Evolutionary conservation across 208 protist species (phyloP), one percentile per base, ranked within the genome.

Genomic region (Leishmania martiniquensis): DNA sequence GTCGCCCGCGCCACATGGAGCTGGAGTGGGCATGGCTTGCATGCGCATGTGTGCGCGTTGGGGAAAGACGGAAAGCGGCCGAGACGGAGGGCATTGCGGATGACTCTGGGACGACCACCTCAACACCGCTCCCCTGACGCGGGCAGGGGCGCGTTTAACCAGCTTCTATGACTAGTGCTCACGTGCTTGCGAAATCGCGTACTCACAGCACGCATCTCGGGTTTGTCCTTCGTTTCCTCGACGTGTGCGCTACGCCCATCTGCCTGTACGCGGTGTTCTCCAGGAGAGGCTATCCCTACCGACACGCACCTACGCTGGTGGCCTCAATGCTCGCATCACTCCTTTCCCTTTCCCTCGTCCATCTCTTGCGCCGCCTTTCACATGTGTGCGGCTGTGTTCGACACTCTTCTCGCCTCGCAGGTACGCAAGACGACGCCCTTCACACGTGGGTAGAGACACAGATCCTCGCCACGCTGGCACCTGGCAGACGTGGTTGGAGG

Each of bases 291-390:
- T n/a, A n/a, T n/a, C n/a, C n/a, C n/a, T 17, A 52, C 7, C 55
- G 42, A 75, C 60, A n/a, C 49, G 37, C 6, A 45, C 42, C 37
- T n/a, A 42, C 52, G 52, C 51, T 57, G 15, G 34, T 47, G 51
- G 67, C 57, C 3, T 37, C 2, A 25, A 25, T 34, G 29, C 57
- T n/a, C 57, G 29, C 57, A 37, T 34, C 57, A 29, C 32, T 52
- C 42, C 17, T 79, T 69, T 63, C 59, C 25, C 73, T 52, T 54
- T n/a, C 75, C 60, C 37, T 78, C 54, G 29, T 80, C 42, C 20
- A 51, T 45, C 51, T 29, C 39, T 0, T 25, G 25, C 4, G 9
- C 9, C 12, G 17, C 66, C 25, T 71, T 57, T 52, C 37, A n/a
- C 2, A 57, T n/a, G 7, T 29, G 44, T 37, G 13, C 29, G 54